Evolutionary conservation across 257 asterid species (phyloP).

Genomic region (Capsicum chinense): DNA sequence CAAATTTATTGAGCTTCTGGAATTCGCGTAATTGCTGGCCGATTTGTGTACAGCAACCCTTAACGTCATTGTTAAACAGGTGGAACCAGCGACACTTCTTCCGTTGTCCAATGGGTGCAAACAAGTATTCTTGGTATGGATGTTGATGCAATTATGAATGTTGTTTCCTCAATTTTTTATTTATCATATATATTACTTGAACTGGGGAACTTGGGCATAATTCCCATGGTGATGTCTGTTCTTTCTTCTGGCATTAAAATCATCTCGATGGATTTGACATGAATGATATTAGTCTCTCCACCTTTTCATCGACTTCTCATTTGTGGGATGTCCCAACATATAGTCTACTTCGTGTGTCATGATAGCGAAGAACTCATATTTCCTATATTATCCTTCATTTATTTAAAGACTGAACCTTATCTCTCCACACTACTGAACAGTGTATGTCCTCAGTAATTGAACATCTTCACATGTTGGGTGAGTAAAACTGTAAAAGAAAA

Average conservation of each 20-base stretch:
- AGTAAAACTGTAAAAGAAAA: not conserved
- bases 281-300: not conserved
- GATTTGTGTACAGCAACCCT: slow-evolving; percentile 1
- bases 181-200: not conserved
- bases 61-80: slow-evolving; percentile 57
- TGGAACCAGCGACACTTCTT: slow-evolving; percentile 89
- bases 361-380: slow-evolving; percentile 26
- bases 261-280: not conserved
- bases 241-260: slow-evolving; percentile 5
- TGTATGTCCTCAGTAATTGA: not conserved
- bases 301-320: not conserved
- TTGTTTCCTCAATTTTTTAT: not conserved
- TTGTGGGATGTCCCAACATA: slow-evolving; percentile 18
- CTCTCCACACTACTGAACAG: not conserved
- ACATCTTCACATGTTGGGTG: slow-evolving; percentile 11
- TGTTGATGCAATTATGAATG: slow-evolving; percentile 21
- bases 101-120: slow-evolving; percentile 96
- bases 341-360: slow-evolving; percentile 13
- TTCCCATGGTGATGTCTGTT: slow-evolving; percentile 10
- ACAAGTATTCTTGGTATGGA: slow-evolving; percentile 89
- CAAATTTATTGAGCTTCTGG: slow-evolving; percentile 23
- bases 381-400: slow-evolving; percentile 19
- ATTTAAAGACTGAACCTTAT: not conserved
- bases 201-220: not conserved
- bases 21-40: not conserved